Evolutionary conservation across 2,329 filamentous ascomycete genomes (phyloP).

Genomic region (Penicillium sp.): DNA sequence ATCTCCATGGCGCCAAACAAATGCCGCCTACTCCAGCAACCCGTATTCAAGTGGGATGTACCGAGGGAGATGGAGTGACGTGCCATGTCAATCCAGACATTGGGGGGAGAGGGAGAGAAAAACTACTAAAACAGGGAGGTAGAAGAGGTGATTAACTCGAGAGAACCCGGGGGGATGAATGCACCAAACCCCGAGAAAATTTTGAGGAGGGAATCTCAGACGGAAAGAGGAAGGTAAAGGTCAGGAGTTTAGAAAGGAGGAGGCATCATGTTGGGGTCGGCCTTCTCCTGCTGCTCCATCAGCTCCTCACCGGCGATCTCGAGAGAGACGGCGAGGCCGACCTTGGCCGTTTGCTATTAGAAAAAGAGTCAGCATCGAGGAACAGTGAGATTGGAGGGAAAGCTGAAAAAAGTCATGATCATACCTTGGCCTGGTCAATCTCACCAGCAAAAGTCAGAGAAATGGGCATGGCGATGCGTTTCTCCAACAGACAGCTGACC

Average conservation of each 20-base stretch:
- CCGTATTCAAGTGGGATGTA: constrained; percentile 34
- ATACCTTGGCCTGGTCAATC: constrained; percentile 92
- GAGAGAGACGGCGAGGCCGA: constrained; percentile 90
- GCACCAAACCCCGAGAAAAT: constrained; percentile 7
- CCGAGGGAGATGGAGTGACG: constrained; percentile 29
- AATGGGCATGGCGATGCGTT: constrained; percentile 90
- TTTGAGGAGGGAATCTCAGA: constrained; percentile 52
- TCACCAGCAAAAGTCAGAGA: constrained; percentile 94
- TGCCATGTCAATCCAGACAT: constrained; percentile 35
- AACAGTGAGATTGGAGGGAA: neutral
- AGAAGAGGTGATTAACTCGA: constrained; percentile 35
- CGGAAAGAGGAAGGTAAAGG: constrained; percentile 16
- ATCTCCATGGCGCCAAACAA: constrained; percentile 42
- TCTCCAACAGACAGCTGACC: constrained; percentile 89
- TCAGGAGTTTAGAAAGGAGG: constrained; percentile 50
- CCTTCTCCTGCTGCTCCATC: constrained; percentile 75
- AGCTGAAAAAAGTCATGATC: constrained; percentile 39
- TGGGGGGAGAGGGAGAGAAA: constrained; percentile 34
- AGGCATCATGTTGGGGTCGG: constrained; percentile 46
- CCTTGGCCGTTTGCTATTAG: constrained; percentile 83
- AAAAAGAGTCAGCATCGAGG: constrained; percentile 10
- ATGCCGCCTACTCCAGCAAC: constrained; percentile 37
- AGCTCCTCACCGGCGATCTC: constrained; percentile 83
- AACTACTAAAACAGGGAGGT: constrained; percentile 48
- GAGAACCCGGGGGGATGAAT: constrained; percentile 6